These are phyloP conservation scores for Saccharomycodes ludwigii DNA, from an alignment of 805 yeast genomes.

Conservation along the genomic window DNA sequence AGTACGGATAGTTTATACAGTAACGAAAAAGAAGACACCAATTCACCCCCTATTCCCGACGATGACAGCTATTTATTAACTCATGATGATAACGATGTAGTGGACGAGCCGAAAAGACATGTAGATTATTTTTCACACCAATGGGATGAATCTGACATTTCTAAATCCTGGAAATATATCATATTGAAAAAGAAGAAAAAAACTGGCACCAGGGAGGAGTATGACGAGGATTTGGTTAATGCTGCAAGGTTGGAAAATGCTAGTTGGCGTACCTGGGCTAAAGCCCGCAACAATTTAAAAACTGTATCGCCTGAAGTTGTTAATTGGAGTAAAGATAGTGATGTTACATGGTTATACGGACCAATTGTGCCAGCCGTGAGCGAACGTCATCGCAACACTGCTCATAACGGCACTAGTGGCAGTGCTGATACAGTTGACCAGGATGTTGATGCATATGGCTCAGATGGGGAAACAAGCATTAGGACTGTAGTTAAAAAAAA, in stretches of 20 bases:
- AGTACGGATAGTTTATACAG: slow-evolving; percentile 2
- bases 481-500: slow-evolving; percentile 19
- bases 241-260: slow-evolving; percentile 79
- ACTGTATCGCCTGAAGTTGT: slow-evolving; percentile 87
- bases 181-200: slow-evolving; percentile 54
- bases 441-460: slow-evolving; percentile 24
- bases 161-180: slow-evolving; percentile 92
- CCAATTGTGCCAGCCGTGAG: slow-evolving; percentile 34
- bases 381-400: slow-evolving; percentile 9
- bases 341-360: slow-evolving; percentile 97
- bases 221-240: slow-evolving; percentile 54
- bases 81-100: slow-evolving; percentile 79
- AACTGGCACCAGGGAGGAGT: slow-evolving; percentile 3
- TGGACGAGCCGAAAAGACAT: slow-evolving; percentile 72
- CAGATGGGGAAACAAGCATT: slow-evolving; percentile 26
- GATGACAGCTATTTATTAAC: slow-evolving; percentile 25
- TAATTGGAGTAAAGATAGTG: slow-evolving; percentile 95
- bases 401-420: slow-evolving; percentile 8
- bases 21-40: no score
- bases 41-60: slow-evolving; percentile 1
- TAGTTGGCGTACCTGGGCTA: slow-evolving; percentile 97
- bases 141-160: slow-evolving; percentile 91
- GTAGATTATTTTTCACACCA: slow-evolving; percentile 92
- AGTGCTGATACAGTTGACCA: slow-evolving; percentile 7
- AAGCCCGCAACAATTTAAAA: slow-evolving; percentile 59